A percentile compares a stretch with the other conserved stretches of the same genome.
Conservation (phyloP, 2,329 filamentous ascomycete genomes). For the Conoideocrella luteorostrata region DNA sequence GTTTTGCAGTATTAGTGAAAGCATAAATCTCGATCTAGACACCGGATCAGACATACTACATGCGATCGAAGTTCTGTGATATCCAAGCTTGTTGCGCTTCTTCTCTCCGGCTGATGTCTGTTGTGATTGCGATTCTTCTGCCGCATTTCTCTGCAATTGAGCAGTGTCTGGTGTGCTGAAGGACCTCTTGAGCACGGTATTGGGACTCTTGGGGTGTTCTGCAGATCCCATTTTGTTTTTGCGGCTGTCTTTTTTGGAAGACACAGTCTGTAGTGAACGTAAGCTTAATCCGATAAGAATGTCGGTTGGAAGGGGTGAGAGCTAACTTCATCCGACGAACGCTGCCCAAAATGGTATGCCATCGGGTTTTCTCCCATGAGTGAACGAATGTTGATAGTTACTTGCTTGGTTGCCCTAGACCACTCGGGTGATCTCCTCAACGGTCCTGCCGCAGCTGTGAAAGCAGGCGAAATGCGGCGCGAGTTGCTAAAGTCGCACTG, state of each 20-base stretch:
- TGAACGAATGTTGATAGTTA: too few species aligned
- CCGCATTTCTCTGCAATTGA: conserved; percentile 30
- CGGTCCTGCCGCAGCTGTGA: too few species aligned
- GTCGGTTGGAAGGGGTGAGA: not conserved
- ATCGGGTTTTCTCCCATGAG: too few species aligned
- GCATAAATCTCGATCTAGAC: not conserved
- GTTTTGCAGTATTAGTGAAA: conserved; percentile 1
- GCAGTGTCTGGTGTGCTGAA: conserved; percentile 44
- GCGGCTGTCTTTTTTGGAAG: not conserved
- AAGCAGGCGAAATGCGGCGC: too few species aligned
- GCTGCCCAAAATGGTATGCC: conserved; percentile 6
- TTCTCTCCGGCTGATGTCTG: conserved; percentile 40
- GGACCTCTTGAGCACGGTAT: conserved; percentile 39
- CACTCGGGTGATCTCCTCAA: too few species aligned
- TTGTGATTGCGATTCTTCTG: conserved; percentile 17
- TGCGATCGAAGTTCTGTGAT: conserved; percentile 90
- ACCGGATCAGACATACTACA: conserved; percentile 64
- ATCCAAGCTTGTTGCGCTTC: conserved; percentile 83
- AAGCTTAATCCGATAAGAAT: not conserved
- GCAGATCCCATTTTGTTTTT: conserved; percentile 6
- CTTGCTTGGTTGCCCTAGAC: too few species aligned
- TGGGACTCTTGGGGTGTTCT: conserved; percentile 24
- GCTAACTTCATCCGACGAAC: conserved; percentile 7
- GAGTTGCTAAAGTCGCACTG: too few species aligned
- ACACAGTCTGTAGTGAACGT: conserved; percentile 2